These are phyloP conservation scores for Yamadazyma laniorum DNA, from an alignment of 805 yeast genomes.

Conservation along the genomic window DNA sequence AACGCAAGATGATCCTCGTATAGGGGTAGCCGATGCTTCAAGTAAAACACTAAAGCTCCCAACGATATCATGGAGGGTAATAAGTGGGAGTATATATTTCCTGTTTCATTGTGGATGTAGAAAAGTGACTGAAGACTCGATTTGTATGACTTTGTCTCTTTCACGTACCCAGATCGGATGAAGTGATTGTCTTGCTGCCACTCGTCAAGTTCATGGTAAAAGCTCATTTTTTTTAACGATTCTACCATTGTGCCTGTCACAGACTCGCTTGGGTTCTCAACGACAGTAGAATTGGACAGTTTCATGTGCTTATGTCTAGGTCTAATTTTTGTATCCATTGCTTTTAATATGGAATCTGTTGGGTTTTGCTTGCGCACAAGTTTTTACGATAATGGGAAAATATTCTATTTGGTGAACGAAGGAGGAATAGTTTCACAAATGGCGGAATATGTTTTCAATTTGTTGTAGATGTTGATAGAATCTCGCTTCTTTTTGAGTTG, in stretches of 20 bases:
- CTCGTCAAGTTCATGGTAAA: conserved; percentile 58
- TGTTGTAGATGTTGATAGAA: conserved; percentile 20
- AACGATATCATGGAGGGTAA: conserved; percentile 44
- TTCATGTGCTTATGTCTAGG: not conserved
- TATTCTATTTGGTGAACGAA: conserved; percentile 32
- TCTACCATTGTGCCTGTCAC: not conserved
- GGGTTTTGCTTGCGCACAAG: not conserved
- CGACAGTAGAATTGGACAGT: not conserved
- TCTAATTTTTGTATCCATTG: not conserved
- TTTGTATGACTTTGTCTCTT: conserved; percentile 47
- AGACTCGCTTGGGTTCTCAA: not conserved
- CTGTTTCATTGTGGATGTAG: conserved; percentile 67
- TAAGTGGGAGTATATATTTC: conserved; percentile 68
- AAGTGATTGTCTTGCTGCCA: conserved; percentile 78
- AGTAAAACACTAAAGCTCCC: conserved; percentile 21
- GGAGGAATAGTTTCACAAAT: conserved; percentile 60
- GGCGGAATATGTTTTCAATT: conserved; percentile 47
- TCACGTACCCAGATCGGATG: conserved; percentile 63
- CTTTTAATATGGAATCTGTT: not conserved
- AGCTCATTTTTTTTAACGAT: conserved; percentile 8
- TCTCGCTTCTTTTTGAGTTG: conserved; percentile 17
- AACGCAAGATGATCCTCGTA: conserved; percentile 13
- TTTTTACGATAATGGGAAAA: not conserved
- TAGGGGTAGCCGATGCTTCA: conserved; percentile 24
- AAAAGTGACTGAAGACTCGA: conserved; percentile 49